A percentile compares a stretch with the other conserved stretches of the same genome.
phyloP scores from a whole-genome alignment of 2,329 filamentous ascomycete genomes.

The Penicillium crustosum region DNA sequence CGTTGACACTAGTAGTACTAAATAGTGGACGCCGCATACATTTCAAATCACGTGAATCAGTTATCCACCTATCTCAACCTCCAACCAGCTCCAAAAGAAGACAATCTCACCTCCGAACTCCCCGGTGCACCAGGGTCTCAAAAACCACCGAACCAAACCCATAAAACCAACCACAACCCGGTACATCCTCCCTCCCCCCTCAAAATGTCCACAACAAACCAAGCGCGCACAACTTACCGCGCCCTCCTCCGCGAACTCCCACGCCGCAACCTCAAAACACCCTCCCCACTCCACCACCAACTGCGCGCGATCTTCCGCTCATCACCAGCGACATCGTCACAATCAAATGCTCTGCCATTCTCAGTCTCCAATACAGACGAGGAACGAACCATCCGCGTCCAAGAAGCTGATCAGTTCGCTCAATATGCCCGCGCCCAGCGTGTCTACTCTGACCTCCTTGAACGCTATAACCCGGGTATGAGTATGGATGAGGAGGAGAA shows the following conservation, averaged over 20 bases:
- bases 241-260: constrained; percentile 86
- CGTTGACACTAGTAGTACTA: background rate
- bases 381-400: constrained; percentile 30
- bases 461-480: constrained; percentile 93
- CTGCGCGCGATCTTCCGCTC: constrained; percentile 64
- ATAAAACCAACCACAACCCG: background rate
- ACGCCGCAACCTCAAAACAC: constrained; percentile 60
- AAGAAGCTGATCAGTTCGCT: constrained; percentile 73
- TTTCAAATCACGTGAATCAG: background rate
- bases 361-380: constrained; percentile 13
- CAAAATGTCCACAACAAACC: constrained; percentile 32
- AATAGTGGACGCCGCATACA: background rate
- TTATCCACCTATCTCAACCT: constrained; percentile 4
- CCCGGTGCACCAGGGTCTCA: background rate
- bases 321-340: constrained; percentile 19
- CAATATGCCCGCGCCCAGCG: constrained; percentile 84
- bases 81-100: background rate
- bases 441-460: constrained; percentile 74
- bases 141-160: background rate
- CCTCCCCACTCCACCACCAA: constrained; percentile 68
- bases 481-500: constrained; percentile 81
- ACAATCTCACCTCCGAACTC: background rate
- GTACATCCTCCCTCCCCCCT: background rate
- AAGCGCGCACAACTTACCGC: constrained; percentile 77
- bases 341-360: constrained; percentile 13